phyloP scores from a whole-genome alignment of 805 yeast species.

The Monosporozyma solicola region DNA sequence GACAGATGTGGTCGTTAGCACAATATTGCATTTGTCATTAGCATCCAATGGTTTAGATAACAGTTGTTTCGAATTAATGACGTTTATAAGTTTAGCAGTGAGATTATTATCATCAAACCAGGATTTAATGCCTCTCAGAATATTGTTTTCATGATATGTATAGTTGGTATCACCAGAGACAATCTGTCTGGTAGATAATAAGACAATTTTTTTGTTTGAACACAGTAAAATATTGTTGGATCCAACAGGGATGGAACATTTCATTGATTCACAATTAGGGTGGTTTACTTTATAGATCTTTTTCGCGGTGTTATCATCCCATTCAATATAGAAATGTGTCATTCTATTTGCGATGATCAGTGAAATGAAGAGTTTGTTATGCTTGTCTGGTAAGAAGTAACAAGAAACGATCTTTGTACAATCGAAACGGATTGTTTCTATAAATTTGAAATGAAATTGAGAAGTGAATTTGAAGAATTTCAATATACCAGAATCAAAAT shows the following conservation, averaged over 20 bases:
- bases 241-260: slow-evolving; percentile 16
- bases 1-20: not conserved
- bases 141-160: slow-evolving; percentile 2
- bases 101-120: slow-evolving; percentile 16
- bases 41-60: not conserved
- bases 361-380: slow-evolving; percentile 16
- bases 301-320: slow-evolving; percentile 12
- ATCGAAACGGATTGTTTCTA: slow-evolving; percentile 16
- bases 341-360: slow-evolving; percentile 13
- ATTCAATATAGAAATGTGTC: slow-evolving; percentile 21
- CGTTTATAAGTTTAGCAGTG: not conserved
- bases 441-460: not conserved
- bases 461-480: slow-evolving; percentile 16
- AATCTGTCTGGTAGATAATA: slow-evolving; percentile 23
- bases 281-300: slow-evolving; percentile 23
- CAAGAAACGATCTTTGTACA: slow-evolving; percentile 11
- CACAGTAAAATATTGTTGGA: slow-evolving; percentile 7
- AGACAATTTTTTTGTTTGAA: not conserved
- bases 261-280: slow-evolving; percentile 10
- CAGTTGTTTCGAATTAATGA: slow-evolving; percentile 11
- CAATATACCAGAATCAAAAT: slow-evolving; percentile 9
- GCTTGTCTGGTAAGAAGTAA: slow-evolving; percentile 13
- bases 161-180: slow-evolving; percentile 25
- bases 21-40: not conserved
- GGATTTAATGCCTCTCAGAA: slow-evolving; percentile 12